Evolutionary conservation across 371 early-diverging fungal species (phyloP).

Genomic region (Mucor circinelloides): DNA sequence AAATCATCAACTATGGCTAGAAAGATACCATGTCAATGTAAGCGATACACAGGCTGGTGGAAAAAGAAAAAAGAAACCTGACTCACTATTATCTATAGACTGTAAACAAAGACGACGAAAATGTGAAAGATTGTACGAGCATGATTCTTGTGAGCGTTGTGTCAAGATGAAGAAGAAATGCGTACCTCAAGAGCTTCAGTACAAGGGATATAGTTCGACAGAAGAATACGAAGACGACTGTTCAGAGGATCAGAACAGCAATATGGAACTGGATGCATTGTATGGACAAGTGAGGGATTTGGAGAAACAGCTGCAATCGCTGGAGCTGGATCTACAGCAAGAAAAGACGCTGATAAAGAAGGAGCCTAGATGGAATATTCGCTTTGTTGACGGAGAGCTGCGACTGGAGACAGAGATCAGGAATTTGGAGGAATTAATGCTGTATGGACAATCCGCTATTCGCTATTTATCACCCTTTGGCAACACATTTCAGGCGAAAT

Average conservation of each 20-base stretch:
- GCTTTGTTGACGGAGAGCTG: conserved; percentile 1
- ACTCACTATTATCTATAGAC: conserved; percentile 2
- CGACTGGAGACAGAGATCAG: conserved; percentile 7
- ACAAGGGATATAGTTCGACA: background rate
- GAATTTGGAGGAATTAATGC: conserved; percentile 10
- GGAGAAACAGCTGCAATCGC: conserved; percentile 4
- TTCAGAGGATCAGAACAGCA: background rate
- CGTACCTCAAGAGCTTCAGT: conserved; percentile 1
- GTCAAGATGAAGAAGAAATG: conserved; percentile 17
- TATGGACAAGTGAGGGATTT: conserved; percentile 14
- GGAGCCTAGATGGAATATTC: conserved; percentile 16
- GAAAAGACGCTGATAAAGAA: conserved; percentile 8
- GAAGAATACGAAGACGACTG: conserved; percentile 20
- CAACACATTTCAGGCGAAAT: background rate
- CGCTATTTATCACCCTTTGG: conserved; percentile 29
- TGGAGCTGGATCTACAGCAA: conserved; percentile 12
- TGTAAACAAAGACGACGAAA: conserved; percentile 25
- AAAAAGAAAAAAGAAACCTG: background rate
- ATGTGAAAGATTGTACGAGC: conserved; percentile 16
- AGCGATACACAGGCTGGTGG: background rate
- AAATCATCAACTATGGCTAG: conserved; percentile 12
- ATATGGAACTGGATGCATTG: background rate
- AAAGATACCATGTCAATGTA: conserved; percentile 24
- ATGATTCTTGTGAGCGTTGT: conserved; percentile 24
- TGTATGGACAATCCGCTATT: conserved; percentile 11